Percentiles rank a stretch among this genome's conserved stretches.
Evolutionary conservation across 495 filamentous ascomycete species (phyloP).

Genomic region (Xylaria curta): DNA sequence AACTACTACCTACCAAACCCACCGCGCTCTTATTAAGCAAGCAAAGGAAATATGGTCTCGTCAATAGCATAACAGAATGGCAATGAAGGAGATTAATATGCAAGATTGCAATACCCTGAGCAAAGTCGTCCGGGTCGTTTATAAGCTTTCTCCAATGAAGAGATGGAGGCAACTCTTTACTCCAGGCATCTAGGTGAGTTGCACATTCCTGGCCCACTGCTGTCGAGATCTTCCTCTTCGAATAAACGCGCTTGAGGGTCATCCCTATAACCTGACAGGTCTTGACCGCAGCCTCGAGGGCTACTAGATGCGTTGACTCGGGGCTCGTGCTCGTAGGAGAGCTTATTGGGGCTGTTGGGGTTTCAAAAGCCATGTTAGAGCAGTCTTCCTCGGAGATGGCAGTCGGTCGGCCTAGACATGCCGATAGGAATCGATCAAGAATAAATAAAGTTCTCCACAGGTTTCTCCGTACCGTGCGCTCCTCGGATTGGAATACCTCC

Average conservation of each 20-base stretch:
- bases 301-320: constrained; percentile 39
- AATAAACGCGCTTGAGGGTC: constrained; percentile 72
- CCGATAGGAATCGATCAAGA: constrained; percentile 65
- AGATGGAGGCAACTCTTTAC: constrained; percentile 49
- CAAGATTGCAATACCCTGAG: constrained; percentile 67
- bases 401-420: constrained; percentile 64
- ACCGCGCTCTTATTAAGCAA: constrained; percentile 49
- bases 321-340: constrained; percentile 27
- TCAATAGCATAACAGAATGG: constrained; percentile 77
- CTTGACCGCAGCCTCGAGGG: constrained; percentile 60
- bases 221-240: constrained; percentile 71
- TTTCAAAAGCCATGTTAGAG: constrained; percentile 53
- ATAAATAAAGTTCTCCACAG: constrained; percentile 68
- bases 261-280: constrained; percentile 69
- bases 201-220: constrained; percentile 69
- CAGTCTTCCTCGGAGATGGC: constrained; percentile 69
- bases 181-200: constrained; percentile 60
- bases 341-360: constrained; percentile 33
- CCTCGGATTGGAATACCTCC: constrained; percentile 52
- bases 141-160: constrained; percentile 59
- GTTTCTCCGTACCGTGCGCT: constrained; percentile 56
- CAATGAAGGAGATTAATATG: constrained; percentile 74
- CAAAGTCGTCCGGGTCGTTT: constrained; percentile 49
- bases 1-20: constrained; percentile 42
- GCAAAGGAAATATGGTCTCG: constrained; percentile 70